These are phyloP conservation scores for Eucalyptus viminalis DNA, from an alignment of 345 rosid genomes.

Conservation along the genomic window DNA sequence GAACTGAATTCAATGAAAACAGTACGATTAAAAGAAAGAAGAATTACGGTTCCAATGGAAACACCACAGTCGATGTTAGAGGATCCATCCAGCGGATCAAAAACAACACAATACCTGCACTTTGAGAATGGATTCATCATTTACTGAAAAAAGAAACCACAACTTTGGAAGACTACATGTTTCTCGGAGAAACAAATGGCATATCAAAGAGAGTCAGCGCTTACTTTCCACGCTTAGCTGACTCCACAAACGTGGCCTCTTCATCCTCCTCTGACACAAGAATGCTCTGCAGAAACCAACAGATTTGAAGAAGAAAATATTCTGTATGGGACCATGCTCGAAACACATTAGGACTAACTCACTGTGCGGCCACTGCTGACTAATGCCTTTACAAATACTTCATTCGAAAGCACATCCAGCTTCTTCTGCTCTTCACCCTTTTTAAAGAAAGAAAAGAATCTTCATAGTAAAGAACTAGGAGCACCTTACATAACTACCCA, in stretches of 20 bases:
- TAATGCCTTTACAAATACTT: conserved; percentile 87
- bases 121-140: background rate
- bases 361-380: conserved; percentile 96
- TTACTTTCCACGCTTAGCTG: conserved; percentile 73
- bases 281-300: conserved; percentile 45
- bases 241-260: conserved; percentile 78
- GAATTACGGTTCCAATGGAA: conserved; percentile 86
- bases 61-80: conserved; percentile 98
- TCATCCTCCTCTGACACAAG: conserved; percentile 99
- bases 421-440: conserved; percentile 99
- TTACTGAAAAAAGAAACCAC: background rate
- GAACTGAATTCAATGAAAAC: background rate
- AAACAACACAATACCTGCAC: conserved; percentile 82
- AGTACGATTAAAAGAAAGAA: background rate
- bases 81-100: conserved; percentile 98
- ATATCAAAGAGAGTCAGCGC: background rate
- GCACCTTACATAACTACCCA: background rate
- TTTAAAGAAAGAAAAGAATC: background rate
- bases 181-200: background rate
- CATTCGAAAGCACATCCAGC: conserved; percentile 91
- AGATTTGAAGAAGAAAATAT: background rate
- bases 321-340: background rate
- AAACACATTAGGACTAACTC: conserved; percentile 3
- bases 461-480: background rate
- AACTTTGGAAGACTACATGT: background rate